A percentile compares a stretch with the other conserved stretches of the same genome.
Evolutionary conservation across 176 grass and related monocot species (phyloP).

Genomic region (Raddia guianensis): DNA sequence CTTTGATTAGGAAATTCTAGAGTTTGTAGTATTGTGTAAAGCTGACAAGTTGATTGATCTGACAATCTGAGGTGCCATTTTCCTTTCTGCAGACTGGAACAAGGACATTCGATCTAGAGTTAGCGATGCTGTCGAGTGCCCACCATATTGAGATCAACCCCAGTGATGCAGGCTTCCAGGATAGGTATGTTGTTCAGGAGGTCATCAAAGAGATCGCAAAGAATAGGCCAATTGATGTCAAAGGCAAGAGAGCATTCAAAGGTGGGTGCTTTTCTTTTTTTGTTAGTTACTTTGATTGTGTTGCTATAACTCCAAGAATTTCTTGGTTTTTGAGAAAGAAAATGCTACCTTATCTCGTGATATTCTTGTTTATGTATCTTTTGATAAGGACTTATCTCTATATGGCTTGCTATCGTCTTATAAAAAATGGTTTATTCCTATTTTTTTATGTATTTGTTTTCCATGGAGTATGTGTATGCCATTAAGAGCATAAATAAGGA

Average conservation of each 20-base stretch:
- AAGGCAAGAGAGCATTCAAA: conserved; percentile 95
- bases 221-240: conserved; percentile 87
- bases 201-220: conserved; percentile 98
- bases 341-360: background rate
- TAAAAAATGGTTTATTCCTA: background rate
- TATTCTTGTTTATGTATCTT: background rate
- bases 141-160: conserved; percentile 96
- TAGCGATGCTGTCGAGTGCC: conserved; percentile 74
- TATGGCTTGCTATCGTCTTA: conserved; percentile 6
- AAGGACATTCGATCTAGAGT: conserved; percentile 81
- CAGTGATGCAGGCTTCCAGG: conserved; percentile 97
- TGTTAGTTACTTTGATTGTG: background rate
- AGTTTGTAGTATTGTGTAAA: background rate
- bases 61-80: conserved; percentile 1
- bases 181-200: conserved; percentile 97
- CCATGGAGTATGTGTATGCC: background rate
- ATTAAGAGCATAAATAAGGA: background rate
- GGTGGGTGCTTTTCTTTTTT: conserved; percentile 37
- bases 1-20: background rate
- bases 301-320: background rate
- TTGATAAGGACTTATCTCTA: background rate
- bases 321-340: conserved; percentile 4
- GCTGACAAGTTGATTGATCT: background rate
- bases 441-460: background rate
- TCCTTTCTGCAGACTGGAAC: conserved; percentile 68